A percentile compares a stretch with the other conserved stretches of the same genome.
phyloP scores from a whole-genome alignment of 306 rosid species.

The Ziziphus jujuba region DNA sequence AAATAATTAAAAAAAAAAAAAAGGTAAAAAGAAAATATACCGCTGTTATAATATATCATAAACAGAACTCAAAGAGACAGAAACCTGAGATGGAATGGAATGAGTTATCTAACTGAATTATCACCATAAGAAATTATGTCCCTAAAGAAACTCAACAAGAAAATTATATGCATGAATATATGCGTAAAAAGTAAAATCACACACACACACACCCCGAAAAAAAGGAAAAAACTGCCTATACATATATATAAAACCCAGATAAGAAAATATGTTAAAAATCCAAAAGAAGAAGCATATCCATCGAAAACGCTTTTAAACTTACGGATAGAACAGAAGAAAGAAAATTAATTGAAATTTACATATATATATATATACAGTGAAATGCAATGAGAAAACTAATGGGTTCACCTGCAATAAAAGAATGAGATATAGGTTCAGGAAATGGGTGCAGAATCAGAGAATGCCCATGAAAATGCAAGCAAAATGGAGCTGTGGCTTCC shows the following conservation, averaged over 20 bases:
- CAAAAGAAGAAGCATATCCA: constrained; percentile 10
- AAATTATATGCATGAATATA: not conserved
- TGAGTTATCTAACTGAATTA: not conserved
- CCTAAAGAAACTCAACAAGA: not conserved
- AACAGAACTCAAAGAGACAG: too few species aligned
- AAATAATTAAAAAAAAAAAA: too few species aligned
- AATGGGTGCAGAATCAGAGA: constrained; percentile 37
- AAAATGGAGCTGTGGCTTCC: constrained; percentile 40
- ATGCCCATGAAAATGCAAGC: constrained; percentile 32
- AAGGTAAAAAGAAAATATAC: too few species aligned
- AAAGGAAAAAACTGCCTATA: not conserved
- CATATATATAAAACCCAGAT: constrained; percentile 2
- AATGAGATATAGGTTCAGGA: constrained; percentile 30
- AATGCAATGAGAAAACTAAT: constrained; percentile 3
- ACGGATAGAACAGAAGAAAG: not conserved
- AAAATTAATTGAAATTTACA: not conserved
- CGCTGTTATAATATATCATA: too few species aligned
- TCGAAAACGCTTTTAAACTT: not conserved
- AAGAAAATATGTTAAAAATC: constrained; percentile 5
- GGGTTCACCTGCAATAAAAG: constrained; percentile 58
- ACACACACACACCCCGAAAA: not conserved
- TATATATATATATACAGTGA: not conserved
- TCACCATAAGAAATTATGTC: not conserved
- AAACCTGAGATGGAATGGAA: too few species aligned
- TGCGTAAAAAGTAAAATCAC: not conserved